Base-by-base conservation (phyloP, 352 stramenopile species). In the Phytophthora ohioensis region DNA sequence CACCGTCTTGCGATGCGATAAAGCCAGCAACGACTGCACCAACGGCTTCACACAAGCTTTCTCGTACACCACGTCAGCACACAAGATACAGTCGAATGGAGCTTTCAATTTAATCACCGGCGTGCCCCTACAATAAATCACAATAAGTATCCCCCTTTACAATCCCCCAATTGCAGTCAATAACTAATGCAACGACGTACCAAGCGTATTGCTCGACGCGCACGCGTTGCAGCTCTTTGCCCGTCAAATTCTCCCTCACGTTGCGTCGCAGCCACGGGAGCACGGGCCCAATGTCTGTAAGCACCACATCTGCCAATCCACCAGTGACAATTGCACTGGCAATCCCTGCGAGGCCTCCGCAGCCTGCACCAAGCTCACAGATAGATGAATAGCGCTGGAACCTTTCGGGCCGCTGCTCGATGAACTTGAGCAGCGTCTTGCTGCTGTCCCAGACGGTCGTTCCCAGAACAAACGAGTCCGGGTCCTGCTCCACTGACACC, bases 371-470 rank as follows among this genome's bases (percentile, higher is more conserved):
- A 7, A 93, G 86, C 64, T 92, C 87, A 54, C 85, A 93, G 56
- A 92, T 87, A 45, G 78, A 88, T 49, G 78, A 83, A 62, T 82
- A 90, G 59, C 64, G 57, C 31, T 69, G 78, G 71, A 94, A 95
- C 27, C 62, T 54, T 39, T 70, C 72, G 0, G 64, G 32, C 34
- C 84, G 73, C 63, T 90, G 80, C 78, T 96, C 89, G 53, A 94
- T 87, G 75, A 87, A 95, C 76, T 93, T 95, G 57, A 93, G 76
- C 67, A 96, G 72, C 57, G 85, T 92, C 74, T 95, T 95, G 80
- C 82, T 91, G 62, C 82, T 92, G 79, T 95, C 87, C 87, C 88
- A 93, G 47, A 95, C 85, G 5, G 88, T 95, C 45, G 84, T 93
- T 39, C 85, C 88, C 51, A 95, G 71, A 59, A 95, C 81, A 71